Base-by-base conservation (phyloP, 768 basidiomycete species). In the Filobasidium floriforme region DNA sequence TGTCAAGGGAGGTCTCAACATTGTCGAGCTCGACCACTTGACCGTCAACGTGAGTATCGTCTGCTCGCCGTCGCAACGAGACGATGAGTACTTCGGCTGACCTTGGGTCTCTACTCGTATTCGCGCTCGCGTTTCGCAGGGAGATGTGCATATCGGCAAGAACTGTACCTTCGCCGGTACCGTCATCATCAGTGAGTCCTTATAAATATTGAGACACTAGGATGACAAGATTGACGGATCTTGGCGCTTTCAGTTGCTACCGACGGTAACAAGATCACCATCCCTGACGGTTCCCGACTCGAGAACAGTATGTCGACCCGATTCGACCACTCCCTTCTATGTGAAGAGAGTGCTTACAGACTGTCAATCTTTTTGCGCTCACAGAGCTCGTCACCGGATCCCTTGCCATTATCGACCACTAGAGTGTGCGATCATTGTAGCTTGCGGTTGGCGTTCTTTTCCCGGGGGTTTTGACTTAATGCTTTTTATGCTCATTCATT, bases 21-120 rank as follows among this genome's bases (percentile, higher is more conserved):
- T 96, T 70, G 80, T 90, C 68, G 92, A 96, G 75, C 82, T 94
- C 70, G 93, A 96, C 79, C 92, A 96, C 80, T 83, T 96, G 79
- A 96, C 93, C 11, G 90, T 96, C 46, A 87, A 89, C 49, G 46
- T 49, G 46, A 49, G 46, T 37, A 37, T 37, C 32, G 32, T 37
- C 32, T 9, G 4, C 32, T 3, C 32, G 32, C 32, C 32, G 3
- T 37, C 32, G 32, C 3, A 37, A 37, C 9, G 4, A 37, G 32
- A 37, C 32, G 32, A 37, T 37, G 32, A 3, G 3, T 37, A 37
- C 9, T 3, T 49, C 12, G 3, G 18, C 46, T 49, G 46, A 49
- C 5, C 15, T 4, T 3, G 4, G 3, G 18, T 5, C 22, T 18
- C 12, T 15, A 14, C 14, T 18, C 46, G 46, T 22, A 6, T 18